phyloP scores from a whole-genome alignment of 73 alveolate species.

The Paramecium tetraurelia region DNA sequence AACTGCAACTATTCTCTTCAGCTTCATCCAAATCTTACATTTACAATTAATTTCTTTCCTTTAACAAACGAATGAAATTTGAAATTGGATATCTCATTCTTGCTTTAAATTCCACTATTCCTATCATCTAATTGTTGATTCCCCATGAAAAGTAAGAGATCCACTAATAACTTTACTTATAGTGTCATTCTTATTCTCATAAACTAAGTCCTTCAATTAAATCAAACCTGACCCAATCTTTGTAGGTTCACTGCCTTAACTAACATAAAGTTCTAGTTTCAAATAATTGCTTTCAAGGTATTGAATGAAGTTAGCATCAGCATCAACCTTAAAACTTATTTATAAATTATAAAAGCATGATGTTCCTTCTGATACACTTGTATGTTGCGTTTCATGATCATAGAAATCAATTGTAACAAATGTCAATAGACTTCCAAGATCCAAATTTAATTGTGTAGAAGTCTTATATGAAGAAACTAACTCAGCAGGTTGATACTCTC shows the following conservation, averaged over 20 bases:
- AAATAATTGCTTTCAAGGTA: constrained; percentile 78
- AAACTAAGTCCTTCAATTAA: constrained; percentile 67
- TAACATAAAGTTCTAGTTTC: constrained; percentile 78
- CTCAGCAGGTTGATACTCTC: constrained; percentile 47
- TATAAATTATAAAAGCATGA: constrained; percentile 86
- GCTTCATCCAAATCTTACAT: not conserved
- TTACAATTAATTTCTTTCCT: constrained; percentile 77
- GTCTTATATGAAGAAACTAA: constrained; percentile 8
- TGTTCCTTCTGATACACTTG: constrained; percentile 87
- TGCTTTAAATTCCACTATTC: constrained; percentile 77
- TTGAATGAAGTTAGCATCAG: constrained; percentile 84
- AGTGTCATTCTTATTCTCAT: constrained; percentile 53
- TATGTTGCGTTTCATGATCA: constrained; percentile 91
- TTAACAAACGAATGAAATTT: constrained; percentile 85
- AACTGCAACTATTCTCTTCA: not conserved
- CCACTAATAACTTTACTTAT: constrained; percentile 26
- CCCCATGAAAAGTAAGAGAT: not conserved
- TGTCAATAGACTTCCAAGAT: constrained; percentile 76
- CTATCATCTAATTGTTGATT: constrained; percentile 48
- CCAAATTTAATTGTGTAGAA: constrained; percentile 45
- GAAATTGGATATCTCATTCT: constrained; percentile 91
- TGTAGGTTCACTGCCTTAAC: constrained; percentile 77
- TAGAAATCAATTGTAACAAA: constrained; percentile 94
- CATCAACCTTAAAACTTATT: constrained; percentile 84
- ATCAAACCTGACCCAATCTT: constrained; percentile 75